Percentiles rank a stretch among this genome's conserved stretches.
Conservation (phyloP, 2,329 filamentous ascomycete genomes). For the Paecilomyces niveus region DNA sequence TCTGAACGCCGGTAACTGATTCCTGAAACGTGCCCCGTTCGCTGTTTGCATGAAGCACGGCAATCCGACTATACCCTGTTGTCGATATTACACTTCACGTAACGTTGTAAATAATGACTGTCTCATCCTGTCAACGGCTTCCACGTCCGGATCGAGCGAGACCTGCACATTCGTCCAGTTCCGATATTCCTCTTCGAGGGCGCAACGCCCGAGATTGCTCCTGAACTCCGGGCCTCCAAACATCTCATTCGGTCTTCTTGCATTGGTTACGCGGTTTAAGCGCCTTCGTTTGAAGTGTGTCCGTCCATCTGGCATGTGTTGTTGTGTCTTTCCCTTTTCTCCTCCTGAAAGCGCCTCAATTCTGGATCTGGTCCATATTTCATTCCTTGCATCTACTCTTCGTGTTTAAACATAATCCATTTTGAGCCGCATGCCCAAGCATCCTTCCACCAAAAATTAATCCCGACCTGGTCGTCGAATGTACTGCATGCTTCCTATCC, state of each 20-base stretch:
- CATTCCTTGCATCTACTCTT: background rate
- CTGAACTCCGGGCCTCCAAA: background rate
- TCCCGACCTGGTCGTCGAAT: background rate
- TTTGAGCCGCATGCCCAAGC: background rate
- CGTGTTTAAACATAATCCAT: background rate
- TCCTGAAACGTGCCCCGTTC: background rate
- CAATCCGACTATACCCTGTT: background rate
- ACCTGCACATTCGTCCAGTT: background rate
- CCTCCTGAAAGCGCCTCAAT: too few relatives aligned
- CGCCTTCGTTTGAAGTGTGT: background rate
- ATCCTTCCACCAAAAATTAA: background rate
- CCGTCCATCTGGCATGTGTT: background rate
- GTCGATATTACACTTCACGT: background rate
- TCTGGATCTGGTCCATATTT: background rate
- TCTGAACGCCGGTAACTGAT: slow-evolving; percentile 16
- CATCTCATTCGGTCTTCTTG: background rate
- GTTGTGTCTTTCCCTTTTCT: background rate
- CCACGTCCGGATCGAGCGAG: background rate
- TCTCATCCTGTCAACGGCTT: background rate
- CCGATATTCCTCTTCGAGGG: background rate
- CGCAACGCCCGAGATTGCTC: background rate
- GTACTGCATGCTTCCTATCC: background rate
- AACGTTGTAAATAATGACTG: background rate
- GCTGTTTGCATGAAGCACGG: background rate
- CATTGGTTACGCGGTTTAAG: background rate